Conservation (phyloP, 2,329 filamentous ascomycete species). For the Cladophialophora chaetospira region DNA sequence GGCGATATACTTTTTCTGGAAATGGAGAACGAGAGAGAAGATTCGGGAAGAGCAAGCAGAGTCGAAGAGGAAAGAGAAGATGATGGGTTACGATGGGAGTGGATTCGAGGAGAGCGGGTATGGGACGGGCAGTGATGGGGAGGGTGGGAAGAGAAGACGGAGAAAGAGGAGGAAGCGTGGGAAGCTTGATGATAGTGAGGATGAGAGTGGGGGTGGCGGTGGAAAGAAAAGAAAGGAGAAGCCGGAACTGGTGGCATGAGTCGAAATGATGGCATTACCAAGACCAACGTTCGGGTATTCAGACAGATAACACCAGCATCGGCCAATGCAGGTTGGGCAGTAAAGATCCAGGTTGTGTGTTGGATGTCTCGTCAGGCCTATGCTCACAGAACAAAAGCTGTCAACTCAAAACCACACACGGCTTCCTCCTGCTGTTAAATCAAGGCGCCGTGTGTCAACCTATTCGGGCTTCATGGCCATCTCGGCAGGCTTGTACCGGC, state of each 20-base stretch:
- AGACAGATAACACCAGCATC: too few relatives aligned
- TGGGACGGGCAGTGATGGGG: background rate
- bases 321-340: too few relatives aligned
- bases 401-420: too few relatives aligned
- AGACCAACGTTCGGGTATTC: too few relatives aligned
- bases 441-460: too few relatives aligned
- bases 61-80: background rate
- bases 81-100: background rate
- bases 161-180: background rate
- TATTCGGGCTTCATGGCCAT: background rate
- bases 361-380: too few relatives aligned
- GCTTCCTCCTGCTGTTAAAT: too few relatives aligned
- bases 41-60: background rate
- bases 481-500: background rate
- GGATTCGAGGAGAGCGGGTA: background rate
- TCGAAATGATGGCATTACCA: too few relatives aligned
- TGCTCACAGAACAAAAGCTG: background rate
- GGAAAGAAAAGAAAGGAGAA: conserved; percentile 13
- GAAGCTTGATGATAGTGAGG: background rate
- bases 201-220: background rate
- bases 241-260: conserved; percentile 7
- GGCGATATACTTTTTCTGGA: conserved; percentile 15
- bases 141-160: background rate
- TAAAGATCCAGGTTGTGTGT: too few relatives aligned
- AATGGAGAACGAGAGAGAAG: conserved; percentile 3